phyloP scores from a whole-genome alignment of 2,329 filamentous ascomycete species.

The Didymella exigua region DNA sequence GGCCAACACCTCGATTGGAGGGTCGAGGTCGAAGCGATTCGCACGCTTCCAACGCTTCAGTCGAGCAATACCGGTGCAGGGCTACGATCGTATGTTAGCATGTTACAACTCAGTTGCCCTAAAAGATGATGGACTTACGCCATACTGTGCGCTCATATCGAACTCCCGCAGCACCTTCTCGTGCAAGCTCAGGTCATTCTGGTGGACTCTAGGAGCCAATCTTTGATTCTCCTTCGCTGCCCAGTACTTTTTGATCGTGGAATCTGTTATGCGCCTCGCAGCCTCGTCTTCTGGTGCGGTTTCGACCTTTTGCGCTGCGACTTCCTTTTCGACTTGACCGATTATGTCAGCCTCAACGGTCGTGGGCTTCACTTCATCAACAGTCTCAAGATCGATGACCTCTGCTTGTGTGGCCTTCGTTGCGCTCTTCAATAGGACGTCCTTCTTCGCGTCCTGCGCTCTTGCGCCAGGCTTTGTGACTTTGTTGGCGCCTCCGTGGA shows the following conservation, averaged over 20 bases:
- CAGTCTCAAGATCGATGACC: constrained; percentile 24
- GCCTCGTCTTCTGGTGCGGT: constrained; percentile 54
- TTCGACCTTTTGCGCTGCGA: constrained; percentile 28
- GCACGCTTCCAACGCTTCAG: constrained; percentile 88
- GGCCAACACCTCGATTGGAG: constrained; percentile 87
- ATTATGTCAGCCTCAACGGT: constrained; percentile 49
- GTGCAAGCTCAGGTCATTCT: constrained; percentile 70
- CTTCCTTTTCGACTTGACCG: constrained; percentile 47
- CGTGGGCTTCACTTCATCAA: constrained; percentile 39
- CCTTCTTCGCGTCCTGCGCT: constrained; percentile 47
- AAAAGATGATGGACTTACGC: constrained; percentile 64
- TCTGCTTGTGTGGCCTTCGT: constrained; percentile 37
- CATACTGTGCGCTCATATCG: constrained; percentile 89
- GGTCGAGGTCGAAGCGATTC: constrained; percentile 78
- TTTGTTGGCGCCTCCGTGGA: constrained; percentile 61
- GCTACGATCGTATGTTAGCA: constrained; percentile 58
- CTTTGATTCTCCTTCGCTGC: constrained; percentile 70
- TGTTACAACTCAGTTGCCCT: background rate
- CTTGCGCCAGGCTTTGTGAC: constrained; percentile 62
- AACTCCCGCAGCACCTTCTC: constrained; percentile 93
- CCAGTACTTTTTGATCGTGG: constrained; percentile 81
- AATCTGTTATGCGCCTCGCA: constrained; percentile 69
- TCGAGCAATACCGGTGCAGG: constrained; percentile 83
- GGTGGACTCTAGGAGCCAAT: constrained; percentile 75
- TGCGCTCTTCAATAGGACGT: constrained; percentile 43